Base-by-base conservation (phyloP, 192 early-diverging fungal genomes). In the Entophlyctis luteolus region DNA sequence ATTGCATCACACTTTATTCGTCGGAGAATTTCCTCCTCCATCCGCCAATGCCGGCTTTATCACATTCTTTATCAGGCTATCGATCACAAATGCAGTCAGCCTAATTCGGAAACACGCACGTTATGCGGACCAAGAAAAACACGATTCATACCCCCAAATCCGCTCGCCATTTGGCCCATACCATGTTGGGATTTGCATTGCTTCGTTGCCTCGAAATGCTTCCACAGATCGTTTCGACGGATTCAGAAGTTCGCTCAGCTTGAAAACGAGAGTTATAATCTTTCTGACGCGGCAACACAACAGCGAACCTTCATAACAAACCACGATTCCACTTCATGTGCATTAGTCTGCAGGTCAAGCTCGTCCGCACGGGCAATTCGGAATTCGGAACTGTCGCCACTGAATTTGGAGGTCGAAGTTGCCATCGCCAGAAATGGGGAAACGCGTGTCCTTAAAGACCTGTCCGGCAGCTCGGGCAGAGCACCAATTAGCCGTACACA, bases 21-120 rank as follows among this genome's bases (percentile, higher is more conserved):
- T n/a, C n/a, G n/a, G n/a, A n/a, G n/a, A n/a, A n/a, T n/a, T n/a
- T n/a, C n/a, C n/a, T n/a, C n/a, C n/a, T n/a, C n/a, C n/a, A n/a
- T 28, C 25, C 12, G 37, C 60, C 28, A 62, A 33, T 18, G 33
- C 60, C 3, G 74, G 74, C 18, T 45, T 57, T 14, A 75, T 36
- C n/a, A 70, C 46, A 23, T 55, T 59, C 36, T 67, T 59, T 18
- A 79, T 35, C 14, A 75, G 45, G 32, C 68, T 83, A 46, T 90
- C 71, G 25, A 95, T 60, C 33, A 95, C 82, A 74, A 87, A 91
- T 2, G 86, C 89, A 0, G 93, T 95, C 67, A 95, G 68, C 2
- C 67, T 68, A 27, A 29, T 3, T 55, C 6, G 48, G 45, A 5
- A 8, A 47, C 6, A 55, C 55, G 18, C 22, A 46, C 14, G 33